phyloP scores from a whole-genome alignment of 805 yeast genomes.

The Candida sonorensis region DNA sequence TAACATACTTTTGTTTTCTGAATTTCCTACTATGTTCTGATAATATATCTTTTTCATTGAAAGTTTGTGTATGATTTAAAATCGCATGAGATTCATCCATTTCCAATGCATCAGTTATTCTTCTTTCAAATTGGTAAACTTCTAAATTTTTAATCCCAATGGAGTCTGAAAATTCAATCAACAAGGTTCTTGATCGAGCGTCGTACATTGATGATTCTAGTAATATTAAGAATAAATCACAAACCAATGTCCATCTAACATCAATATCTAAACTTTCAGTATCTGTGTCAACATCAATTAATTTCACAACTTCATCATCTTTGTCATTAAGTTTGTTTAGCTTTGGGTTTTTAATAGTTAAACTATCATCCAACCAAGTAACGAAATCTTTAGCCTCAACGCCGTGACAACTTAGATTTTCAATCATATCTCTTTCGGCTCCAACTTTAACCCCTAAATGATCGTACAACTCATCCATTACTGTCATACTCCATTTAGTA shows the following conservation, averaged over 20 bases:
- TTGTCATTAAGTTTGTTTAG: slow-evolving; percentile 21
- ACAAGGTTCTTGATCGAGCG: slow-evolving; percentile 76
- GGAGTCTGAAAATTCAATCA: slow-evolving; percentile 57
- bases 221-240: slow-evolving; percentile 79
- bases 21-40: slow-evolving; percentile 63
- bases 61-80: slow-evolving; percentile 40
- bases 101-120: slow-evolving; percentile 86
- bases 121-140: slow-evolving; percentile 79
- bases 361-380: slow-evolving; percentile 39
- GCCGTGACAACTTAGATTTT: slow-evolving; percentile 77
- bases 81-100: slow-evolving; percentile 47
- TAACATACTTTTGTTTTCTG: slow-evolving; percentile 63
- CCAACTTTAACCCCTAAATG: slow-evolving; percentile 67
- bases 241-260: slow-evolving; percentile 87
- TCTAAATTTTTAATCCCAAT: slow-evolving; percentile 60
- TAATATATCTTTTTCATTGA: slow-evolving; percentile 67
- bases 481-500: slow-evolving; percentile 76
- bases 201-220: slow-evolving; percentile 85
- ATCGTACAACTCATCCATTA: slow-evolving; percentile 63
- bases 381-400: slow-evolving; percentile 67
- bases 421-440: slow-evolving; percentile 83
- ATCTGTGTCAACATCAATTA: slow-evolving; percentile 22
- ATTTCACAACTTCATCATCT: slow-evolving; percentile 7
- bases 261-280: slow-evolving; percentile 51
- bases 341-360: slow-evolving; percentile 45